phyloP scores from a whole-genome alignment of 177 flowering plant species.

The Vitis hybrid region DNA sequence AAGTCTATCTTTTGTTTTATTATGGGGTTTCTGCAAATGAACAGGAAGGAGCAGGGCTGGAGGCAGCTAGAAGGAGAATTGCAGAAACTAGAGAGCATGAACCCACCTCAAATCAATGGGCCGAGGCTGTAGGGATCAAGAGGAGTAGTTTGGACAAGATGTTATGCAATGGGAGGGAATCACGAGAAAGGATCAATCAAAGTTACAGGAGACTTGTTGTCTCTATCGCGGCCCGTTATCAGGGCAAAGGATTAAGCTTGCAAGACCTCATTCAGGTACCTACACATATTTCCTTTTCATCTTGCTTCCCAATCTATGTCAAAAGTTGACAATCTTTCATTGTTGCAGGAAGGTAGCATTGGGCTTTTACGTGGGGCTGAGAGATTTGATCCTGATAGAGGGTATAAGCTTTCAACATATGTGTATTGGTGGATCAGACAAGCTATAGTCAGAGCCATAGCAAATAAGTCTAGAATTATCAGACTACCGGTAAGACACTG shows the following conservation, averaged over 20 bases:
- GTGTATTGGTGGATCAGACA: constrained; percentile 46
- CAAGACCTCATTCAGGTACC: constrained; percentile 67
- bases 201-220: constrained; percentile 53
- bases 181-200: constrained; percentile 37
- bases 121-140: constrained; percentile 38
- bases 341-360: constrained; percentile 36
- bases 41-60: constrained; percentile 31
- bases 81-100: constrained; percentile 18
- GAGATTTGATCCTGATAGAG: constrained; percentile 31
- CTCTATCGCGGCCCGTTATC: constrained; percentile 53
- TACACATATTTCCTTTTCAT: background rate
- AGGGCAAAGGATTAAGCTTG: constrained; percentile 60
- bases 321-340: background rate
- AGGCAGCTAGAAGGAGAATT: constrained; percentile 28
- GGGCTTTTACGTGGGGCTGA: constrained; percentile 37
- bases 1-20: background rate
- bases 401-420: constrained; percentile 31
- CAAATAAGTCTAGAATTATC: constrained; percentile 29
- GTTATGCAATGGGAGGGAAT: constrained; percentile 41
- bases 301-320: constrained; percentile 1
- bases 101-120: constrained; percentile 40
- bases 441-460: constrained; percentile 35
- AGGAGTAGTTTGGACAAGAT: constrained; percentile 33
- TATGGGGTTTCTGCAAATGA: background rate
- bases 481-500: constrained; percentile 36